Conservation (phyloP, 2,329 filamentous ascomycete species). For the Hypoxylon sp. region DNA sequence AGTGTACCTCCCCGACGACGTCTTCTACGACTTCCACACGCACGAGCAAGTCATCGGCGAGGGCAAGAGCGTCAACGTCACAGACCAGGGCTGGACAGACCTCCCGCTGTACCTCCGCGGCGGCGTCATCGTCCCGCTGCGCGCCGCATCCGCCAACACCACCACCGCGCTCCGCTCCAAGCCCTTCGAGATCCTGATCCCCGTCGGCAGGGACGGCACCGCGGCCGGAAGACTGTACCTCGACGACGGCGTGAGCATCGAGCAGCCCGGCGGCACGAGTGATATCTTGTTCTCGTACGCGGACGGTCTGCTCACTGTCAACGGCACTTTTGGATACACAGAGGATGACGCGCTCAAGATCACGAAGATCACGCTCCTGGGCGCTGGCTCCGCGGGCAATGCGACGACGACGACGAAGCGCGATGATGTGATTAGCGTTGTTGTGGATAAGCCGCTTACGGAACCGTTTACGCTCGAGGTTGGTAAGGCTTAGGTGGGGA, state of each 20-base stretch:
- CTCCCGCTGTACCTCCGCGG: slow-evolving; percentile 76
- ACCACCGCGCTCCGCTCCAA: slow-evolving; percentile 69
- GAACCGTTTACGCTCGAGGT: slow-evolving; percentile 40
- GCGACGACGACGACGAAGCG: slow-evolving; percentile 18
- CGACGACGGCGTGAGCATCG: slow-evolving; percentile 77
- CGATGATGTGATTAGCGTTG: slow-evolving; percentile 32
- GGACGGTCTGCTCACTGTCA: slow-evolving; percentile 58
- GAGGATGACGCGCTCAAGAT: slow-evolving; percentile 51
- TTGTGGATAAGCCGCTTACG: slow-evolving; percentile 39
- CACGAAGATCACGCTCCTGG: slow-evolving; percentile 60
- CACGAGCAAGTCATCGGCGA: slow-evolving; percentile 53
- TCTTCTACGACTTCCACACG: slow-evolving; percentile 63
- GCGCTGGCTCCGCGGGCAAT: slow-evolving; percentile 34
- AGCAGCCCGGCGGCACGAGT: slow-evolving; percentile 62
- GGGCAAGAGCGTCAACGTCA: slow-evolving; percentile 50
- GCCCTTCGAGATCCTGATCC: slow-evolving; percentile 76
- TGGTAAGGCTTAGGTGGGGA: slow-evolving; percentile 1
- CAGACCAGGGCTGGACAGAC: slow-evolving; percentile 53
- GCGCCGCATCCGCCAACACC: slow-evolving; percentile 65
- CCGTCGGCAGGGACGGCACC: slow-evolving; percentile 67
- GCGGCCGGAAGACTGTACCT: slow-evolving; percentile 76
- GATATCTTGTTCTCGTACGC: slow-evolving; percentile 68
- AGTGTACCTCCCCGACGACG: slow-evolving; percentile 57
- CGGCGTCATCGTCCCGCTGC: slow-evolving; percentile 70
- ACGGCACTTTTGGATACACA: slow-evolving; percentile 63